Conservation (phyloP, 108 stramenopile genomes). For the Nannochloropsis salina region DNA sequence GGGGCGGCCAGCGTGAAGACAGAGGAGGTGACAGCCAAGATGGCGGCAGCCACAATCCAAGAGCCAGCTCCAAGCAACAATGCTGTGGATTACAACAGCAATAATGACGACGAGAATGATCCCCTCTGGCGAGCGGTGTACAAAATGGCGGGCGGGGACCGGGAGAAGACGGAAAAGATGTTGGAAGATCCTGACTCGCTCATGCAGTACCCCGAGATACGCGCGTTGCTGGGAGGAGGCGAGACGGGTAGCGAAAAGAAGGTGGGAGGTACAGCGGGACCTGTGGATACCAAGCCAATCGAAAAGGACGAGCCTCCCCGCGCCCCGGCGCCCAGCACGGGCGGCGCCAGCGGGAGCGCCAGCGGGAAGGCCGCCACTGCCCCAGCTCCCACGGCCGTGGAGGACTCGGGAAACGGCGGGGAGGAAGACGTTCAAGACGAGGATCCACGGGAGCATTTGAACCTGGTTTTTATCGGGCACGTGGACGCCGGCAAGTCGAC, state of each 20-base stretch:
- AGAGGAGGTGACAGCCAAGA: neutral
- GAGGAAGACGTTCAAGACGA: constrained; percentile 62
- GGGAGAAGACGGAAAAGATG: constrained; percentile 46
- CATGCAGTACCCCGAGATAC: constrained; percentile 43
- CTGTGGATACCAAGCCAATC: neutral
- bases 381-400: neutral
- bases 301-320: neutral
- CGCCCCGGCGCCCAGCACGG: neutral
- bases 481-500: constrained; percentile 98
- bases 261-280: neutral
- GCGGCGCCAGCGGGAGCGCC: neutral
- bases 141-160: constrained; percentile 48
- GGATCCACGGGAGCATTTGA: constrained; percentile 90
- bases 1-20: neutral
- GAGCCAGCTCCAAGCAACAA: neutral
- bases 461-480: constrained; percentile 89
- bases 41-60: neutral
- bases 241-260: neutral
- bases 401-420: neutral
- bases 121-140: constrained; percentile 57
- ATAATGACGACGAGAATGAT: constrained; percentile 51
- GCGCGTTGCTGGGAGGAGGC: neutral
- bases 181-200: constrained; percentile 56
- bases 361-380: neutral
- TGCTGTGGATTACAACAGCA: neutral